phyloP scores from a whole-genome alignment of 805 yeast genomes.

The Nakazawaea siamensis region DNA sequence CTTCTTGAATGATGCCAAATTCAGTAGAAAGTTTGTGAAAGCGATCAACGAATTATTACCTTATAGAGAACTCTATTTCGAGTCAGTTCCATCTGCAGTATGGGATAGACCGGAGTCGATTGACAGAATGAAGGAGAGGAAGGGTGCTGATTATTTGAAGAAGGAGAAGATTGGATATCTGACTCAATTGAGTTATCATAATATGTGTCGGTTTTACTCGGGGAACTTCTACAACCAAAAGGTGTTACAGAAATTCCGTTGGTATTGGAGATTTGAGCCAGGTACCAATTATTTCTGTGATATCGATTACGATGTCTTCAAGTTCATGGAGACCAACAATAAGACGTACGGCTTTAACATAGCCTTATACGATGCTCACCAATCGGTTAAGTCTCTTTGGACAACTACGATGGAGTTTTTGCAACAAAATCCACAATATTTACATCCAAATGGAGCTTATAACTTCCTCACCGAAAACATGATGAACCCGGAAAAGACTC shows the following conservation, averaged over 20 bases:
- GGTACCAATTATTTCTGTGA: slow-evolving; percentile 58
- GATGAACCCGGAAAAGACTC: slow-evolving; percentile 39
- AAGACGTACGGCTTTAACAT: slow-evolving; percentile 72
- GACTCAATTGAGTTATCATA: slow-evolving; percentile 55
- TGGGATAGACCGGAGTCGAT: slow-evolving; percentile 43
- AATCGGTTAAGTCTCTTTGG: slow-evolving; percentile 58
- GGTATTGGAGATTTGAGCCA: slow-evolving; percentile 83
- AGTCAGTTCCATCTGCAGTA: slow-evolving; percentile 33
- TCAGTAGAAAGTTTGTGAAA: slow-evolving; percentile 65
- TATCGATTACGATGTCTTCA: slow-evolving; percentile 70
- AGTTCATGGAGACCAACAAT: slow-evolving; percentile 56
- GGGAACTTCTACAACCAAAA: slow-evolving; percentile 58
- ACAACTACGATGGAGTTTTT: slow-evolving; percentile 58
- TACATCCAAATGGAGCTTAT: slow-evolving; percentile 45
- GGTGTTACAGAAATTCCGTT: slow-evolving; percentile 48
- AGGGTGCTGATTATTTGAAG: slow-evolving; percentile 27
- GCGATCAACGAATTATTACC: slow-evolving; percentile 31
- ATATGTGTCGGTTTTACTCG: slow-evolving; percentile 79
- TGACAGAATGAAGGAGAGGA: slow-evolving; percentile 25
- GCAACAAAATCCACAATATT: slow-evolving; percentile 44
- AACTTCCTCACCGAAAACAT: slow-evolving; percentile 43
- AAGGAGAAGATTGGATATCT: slow-evolving; percentile 52
- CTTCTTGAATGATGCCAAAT: slow-evolving; percentile 77
- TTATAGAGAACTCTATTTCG: slow-evolving; percentile 14
- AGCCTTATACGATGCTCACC: slow-evolving; percentile 61